Conservation (phyloP, 306 rosid genomes). For the Vicia villosa region DNA sequence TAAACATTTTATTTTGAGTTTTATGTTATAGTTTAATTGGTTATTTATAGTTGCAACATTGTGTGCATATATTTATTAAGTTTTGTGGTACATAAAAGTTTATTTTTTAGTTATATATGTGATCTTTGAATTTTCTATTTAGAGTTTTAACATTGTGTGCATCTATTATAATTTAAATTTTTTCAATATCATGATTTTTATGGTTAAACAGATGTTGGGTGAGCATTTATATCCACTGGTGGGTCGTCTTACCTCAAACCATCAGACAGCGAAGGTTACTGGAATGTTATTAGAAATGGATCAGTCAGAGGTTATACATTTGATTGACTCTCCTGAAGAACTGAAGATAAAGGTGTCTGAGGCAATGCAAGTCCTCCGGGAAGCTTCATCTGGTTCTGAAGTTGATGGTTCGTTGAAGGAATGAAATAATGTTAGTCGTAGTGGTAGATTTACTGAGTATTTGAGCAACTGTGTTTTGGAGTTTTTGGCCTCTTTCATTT, state of each 20-base stretch:
- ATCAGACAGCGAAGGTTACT: constrained; percentile 65
- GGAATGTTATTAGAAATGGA: constrained; percentile 95
- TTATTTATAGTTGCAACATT: neutral
- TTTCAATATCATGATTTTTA: neutral
- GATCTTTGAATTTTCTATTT: neutral
- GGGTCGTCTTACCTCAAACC: constrained; percentile 53
- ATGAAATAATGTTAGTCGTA: constrained; percentile 27
- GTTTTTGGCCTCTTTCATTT: neutral
- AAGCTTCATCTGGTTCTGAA: constrained; percentile 57
- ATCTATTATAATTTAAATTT: neutral
- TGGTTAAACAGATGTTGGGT: constrained; percentile 68
- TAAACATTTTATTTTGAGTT: neutral
- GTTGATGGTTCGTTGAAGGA: constrained; percentile 51
- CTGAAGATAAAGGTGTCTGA: constrained; percentile 77
- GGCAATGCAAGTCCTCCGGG: constrained; percentile 75
- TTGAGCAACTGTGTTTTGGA: neutral
- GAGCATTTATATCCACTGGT: constrained; percentile 85
- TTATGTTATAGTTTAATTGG: neutral
- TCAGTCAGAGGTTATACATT: constrained; percentile 87
- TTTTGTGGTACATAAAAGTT: constrained; percentile 45
- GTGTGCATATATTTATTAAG: neutral
- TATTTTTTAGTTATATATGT: neutral
- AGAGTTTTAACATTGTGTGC: neutral
- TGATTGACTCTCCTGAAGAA: constrained; percentile 82
- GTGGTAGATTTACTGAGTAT: neutral